Conservation (phyloP, 176 grass and related monocot species). For the Rhipidocladum racemiflorum region DNA sequence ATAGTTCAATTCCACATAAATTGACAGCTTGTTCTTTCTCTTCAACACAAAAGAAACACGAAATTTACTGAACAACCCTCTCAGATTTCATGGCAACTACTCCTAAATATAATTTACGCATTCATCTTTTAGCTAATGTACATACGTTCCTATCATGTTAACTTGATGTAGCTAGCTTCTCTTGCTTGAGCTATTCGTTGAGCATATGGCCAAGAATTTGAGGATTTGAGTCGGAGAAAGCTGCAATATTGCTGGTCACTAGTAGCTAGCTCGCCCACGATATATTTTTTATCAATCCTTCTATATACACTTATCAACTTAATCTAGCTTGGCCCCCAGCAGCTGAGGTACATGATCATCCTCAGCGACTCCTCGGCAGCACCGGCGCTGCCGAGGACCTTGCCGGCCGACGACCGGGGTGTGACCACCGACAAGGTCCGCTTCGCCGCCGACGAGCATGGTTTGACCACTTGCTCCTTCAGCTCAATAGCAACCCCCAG, state of each 20-base stretch:
- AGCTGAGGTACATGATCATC: conserved; percentile 74
- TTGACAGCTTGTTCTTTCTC: background rate
- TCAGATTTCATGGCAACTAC: background rate
- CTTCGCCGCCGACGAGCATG: conserved; percentile 19
- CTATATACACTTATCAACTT: background rate
- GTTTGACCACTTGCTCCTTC: conserved; percentile 55
- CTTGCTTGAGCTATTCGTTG: background rate
- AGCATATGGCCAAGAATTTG: background rate
- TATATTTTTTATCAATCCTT: background rate
- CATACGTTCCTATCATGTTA: background rate
- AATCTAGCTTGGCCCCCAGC: conserved; percentile 63
- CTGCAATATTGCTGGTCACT: background rate
- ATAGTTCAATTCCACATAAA: background rate
- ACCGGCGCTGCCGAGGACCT: too few relatives aligned
- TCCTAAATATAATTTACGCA: background rate
- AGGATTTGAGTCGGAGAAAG: background rate
- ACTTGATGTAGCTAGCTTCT: background rate
- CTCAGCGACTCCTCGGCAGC: too few relatives aligned
- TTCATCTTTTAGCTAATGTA: background rate
- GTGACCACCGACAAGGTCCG: background rate
- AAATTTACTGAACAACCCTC: background rate
- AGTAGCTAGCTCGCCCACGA: background rate
- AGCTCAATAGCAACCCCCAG: conserved; percentile 56
- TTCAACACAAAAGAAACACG: background rate
- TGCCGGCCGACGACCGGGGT: background rate